These are phyloP conservation scores for Gracilaria caudata DNA, from an alignment of 23 red algal species.

Conservation along the genomic window DNA sequence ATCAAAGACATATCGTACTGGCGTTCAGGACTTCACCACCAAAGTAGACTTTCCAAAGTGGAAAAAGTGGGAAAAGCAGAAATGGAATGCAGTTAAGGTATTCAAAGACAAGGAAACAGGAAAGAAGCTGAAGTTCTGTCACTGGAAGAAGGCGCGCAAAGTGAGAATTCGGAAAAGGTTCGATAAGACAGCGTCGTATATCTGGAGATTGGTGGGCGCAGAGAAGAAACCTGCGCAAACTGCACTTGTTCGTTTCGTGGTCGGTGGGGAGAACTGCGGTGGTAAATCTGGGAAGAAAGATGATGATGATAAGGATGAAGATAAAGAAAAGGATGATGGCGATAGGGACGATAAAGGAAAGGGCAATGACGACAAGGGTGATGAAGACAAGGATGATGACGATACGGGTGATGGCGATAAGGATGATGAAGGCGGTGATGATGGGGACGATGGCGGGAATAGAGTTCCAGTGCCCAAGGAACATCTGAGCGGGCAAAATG, in stretches of 20 bases:
- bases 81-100: background rate
- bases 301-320: background rate
- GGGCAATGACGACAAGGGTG: background rate
- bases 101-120: background rate
- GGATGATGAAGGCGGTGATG: background rate
- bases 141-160: slow-evolving; percentile 1
- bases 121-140: background rate
- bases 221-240: background rate
- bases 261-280: background rate
- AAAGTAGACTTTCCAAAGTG: background rate
- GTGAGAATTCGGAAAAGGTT: background rate
- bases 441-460: background rate
- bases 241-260: background rate
- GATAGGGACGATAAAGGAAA: background rate
- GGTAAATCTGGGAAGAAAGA: background rate
- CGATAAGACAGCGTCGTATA: background rate
- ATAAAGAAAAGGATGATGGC: background rate
- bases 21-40: background rate
- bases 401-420: background rate
- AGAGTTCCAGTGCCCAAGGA: background rate
- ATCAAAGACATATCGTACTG: background rate
- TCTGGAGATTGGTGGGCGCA: background rate
- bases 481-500: background rate
- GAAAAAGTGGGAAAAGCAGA: background rate
- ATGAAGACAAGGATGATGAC: background rate